Percentiles rank a stretch among this genome's conserved stretches.
Conservation (phyloP, 2,329 filamentous ascomycete species). For the Geosmithia flava region DNA sequence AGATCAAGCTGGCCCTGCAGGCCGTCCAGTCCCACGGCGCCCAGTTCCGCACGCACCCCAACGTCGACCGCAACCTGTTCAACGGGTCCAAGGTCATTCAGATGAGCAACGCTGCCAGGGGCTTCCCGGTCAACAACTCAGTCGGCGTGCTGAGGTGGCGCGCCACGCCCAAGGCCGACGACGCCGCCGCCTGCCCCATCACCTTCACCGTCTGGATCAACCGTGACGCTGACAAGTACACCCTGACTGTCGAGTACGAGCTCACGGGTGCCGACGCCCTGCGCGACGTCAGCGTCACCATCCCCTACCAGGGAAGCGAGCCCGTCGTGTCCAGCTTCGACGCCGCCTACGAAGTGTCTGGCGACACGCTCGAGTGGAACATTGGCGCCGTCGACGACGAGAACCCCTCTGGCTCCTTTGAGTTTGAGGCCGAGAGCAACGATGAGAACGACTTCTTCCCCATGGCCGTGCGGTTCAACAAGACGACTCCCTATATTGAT, state of each 20-base stretch:
- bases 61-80: constrained; percentile 85
- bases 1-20: constrained; percentile 74
- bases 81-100: constrained; percentile 74
- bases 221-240: constrained; percentile 72
- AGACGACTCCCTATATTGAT: constrained; percentile 76
- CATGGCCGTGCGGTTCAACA: constrained; percentile 84
- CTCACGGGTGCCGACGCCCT: constrained; percentile 68
- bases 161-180: constrained; percentile 68
- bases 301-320: constrained; percentile 77
- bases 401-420: constrained; percentile 77
- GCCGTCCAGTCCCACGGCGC: constrained; percentile 70
- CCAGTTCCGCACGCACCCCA: constrained; percentile 91
- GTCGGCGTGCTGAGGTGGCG: constrained; percentile 93
- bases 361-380: constrained; percentile 87
- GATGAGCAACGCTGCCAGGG: constrained; percentile 74
- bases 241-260: constrained; percentile 92
- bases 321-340: constrained; percentile 86
- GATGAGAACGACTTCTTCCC: constrained; percentile 97
- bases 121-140: constrained; percentile 88
- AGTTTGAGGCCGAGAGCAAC: constrained; percentile 82
- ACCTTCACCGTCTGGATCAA: constrained; percentile 98
- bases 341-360: constrained; percentile 84
- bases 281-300: constrained; percentile 74
- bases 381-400: constrained; percentile 76
- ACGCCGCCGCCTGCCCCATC: constrained; percentile 72